Base-by-base conservation (phyloP, 2,329 filamentous ascomycete species). In the Claviceps spartinae region DNA sequence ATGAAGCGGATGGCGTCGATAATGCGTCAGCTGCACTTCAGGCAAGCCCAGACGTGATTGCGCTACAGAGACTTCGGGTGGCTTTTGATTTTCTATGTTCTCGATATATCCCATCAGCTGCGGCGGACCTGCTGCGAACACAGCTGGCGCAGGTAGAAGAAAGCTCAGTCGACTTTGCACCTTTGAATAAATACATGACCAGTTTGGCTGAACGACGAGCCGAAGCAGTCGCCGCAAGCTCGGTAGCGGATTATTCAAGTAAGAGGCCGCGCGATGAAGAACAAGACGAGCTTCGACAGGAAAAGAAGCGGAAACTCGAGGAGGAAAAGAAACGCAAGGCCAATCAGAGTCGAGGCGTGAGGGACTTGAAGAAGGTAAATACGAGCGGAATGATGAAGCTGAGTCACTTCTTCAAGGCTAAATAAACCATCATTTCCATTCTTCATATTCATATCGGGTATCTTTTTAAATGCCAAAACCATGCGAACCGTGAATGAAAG, bases 351-450 rank as follows among this genome's bases (percentile, higher is more conserved):
- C 76, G 82, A 30, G 90, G 81, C 0, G 81, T 96, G 1, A 83
- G 82, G 63, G 78, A 90, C 47, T 66, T 98, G 62, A 86, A 86
- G 65, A 98, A 97, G 71, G 91, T 90, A 47, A 86, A 97, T 68
- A 90, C 85, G 0, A 80, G 71, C 22, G 93, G 93, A 1, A 98
- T 98, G 93, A 93, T 86, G 77, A 98, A 97, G 73, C 79, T 98
- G 78, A 95, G 87, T 64, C 79, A 83, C 55, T 98, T 98, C 70
- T 98, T 98, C 67, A 81, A 81, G 54, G 94, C 91, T 70, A 79
- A 78, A 55, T 60, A 58, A 58, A 45, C 11, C 41, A 47, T 47
- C 8, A 22, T 38, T 46, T 40, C 42, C 54, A n/a, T 59, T 58
- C 47, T 41, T 47, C 45, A 24, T 37, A 22, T 47, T 48, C 57